Conservation (phyloP, 148 eudicot species). For the Selenicereus undatus region DNA sequence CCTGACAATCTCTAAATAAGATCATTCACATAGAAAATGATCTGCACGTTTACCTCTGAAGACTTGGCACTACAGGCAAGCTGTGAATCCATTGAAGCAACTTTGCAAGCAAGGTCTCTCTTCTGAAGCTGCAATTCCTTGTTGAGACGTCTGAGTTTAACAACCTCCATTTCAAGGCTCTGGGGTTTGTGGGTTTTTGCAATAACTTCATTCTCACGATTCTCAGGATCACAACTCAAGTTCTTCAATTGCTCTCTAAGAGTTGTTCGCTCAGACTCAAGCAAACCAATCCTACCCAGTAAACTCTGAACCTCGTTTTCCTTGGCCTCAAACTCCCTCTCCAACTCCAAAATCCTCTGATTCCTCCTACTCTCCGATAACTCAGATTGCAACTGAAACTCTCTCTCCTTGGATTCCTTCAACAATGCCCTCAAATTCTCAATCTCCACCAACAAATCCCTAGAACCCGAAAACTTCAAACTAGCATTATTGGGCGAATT, state of each 20-base stretch:
- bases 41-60: conserved; percentile 44
- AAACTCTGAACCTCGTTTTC: conserved; percentile 47
- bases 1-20: neutral
- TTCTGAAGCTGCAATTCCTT: conserved; percentile 78
- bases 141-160: conserved; percentile 62
- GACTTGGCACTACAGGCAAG: conserved; percentile 32
- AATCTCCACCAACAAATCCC: conserved; percentile 63
- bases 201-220: conserved; percentile 16
- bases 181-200: conserved; percentile 13
- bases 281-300: conserved; percentile 32
- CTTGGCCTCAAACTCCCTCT: conserved; percentile 46
- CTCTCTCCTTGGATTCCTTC: conserved; percentile 70
- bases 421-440: conserved; percentile 63
- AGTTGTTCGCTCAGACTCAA: conserved; percentile 43
- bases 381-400: conserved; percentile 57
- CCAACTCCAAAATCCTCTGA: conserved; percentile 40
- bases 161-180: conserved; percentile 58
- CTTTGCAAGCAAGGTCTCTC: conserved; percentile 56
- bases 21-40: neutral
- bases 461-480: conserved; percentile 31
- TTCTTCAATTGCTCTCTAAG: conserved; percentile 32
- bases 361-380: conserved; percentile 42
- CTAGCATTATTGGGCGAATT: neutral
- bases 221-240: conserved; percentile 27
- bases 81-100: conserved; percentile 62